Conservation (phyloP, 1,284 basidiomycete genomes). For the Phenoliferia sp. region DNA sequence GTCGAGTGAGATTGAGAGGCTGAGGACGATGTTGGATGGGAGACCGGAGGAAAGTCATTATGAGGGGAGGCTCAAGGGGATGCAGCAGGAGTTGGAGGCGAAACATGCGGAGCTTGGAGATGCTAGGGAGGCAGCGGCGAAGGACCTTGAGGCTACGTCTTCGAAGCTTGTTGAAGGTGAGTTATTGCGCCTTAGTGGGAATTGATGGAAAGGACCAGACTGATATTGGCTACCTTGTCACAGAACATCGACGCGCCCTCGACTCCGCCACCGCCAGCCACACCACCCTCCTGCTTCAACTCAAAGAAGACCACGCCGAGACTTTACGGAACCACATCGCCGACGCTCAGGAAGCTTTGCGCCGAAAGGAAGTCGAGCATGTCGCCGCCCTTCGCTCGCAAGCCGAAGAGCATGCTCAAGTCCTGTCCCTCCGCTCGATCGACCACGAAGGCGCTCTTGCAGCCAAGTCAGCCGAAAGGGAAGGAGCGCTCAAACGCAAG, state of each 20-base stretch:
- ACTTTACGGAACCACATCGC: conserved; percentile 62
- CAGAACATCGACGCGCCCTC: conserved; percentile 39
- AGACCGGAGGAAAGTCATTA: conserved; percentile 19
- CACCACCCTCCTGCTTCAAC: conserved; percentile 17
- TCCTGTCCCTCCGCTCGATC: background rate
- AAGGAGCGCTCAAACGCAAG: conserved; percentile 1
- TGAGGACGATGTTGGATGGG: conserved; percentile 47
- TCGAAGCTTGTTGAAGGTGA: conserved; percentile 40
- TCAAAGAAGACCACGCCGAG: conserved; percentile 44
- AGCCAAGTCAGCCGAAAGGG: background rate
- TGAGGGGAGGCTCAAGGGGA: conserved; percentile 32
- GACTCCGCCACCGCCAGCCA: conserved; percentile 39
- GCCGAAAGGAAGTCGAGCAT: conserved; percentile 52
- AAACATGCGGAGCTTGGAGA: conserved; percentile 46
- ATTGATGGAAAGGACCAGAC: conserved; percentile 46
- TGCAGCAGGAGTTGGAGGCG: conserved; percentile 47
- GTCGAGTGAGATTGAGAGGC: conserved; percentile 71
- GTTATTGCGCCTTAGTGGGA: conserved; percentile 41
- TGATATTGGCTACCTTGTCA: conserved; percentile 47
- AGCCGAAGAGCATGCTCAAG: conserved; percentile 3
- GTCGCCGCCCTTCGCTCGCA: conserved; percentile 58
- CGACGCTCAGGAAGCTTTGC: conserved; percentile 61
- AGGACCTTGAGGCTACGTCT: conserved; percentile 50
- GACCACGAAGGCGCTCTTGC: background rate
- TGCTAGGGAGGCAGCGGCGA: background rate